Evolutionary conservation across 1,284 basidiomycete species (phyloP).

Genomic region (Pholiota adiposa): DNA sequence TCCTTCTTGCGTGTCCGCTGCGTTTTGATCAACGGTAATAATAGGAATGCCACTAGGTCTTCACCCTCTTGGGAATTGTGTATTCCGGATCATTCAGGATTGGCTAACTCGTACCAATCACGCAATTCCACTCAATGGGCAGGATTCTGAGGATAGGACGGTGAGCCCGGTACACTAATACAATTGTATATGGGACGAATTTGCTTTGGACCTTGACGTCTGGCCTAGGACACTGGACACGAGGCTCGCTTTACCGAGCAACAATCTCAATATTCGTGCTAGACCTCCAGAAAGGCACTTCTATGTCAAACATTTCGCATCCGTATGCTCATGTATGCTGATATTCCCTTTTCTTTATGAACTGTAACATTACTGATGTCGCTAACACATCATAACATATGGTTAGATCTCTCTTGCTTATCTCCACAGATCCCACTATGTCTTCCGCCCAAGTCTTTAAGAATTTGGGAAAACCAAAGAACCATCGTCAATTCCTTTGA

Average conservation of each 20-base stretch:
- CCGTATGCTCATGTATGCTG: conserved; percentile 40
- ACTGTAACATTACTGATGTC: too few species aligned
- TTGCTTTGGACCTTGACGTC: conserved; percentile 44
- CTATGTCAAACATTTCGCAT: too few species aligned
- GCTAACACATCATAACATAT: background rate
- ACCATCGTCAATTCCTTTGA: conserved; percentile 30
- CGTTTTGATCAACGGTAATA: background rate
- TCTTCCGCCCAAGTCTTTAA: conserved; percentile 36
- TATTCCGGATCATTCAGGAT: conserved; percentile 51
- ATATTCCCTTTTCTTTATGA: background rate
- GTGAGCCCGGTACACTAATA: conserved; percentile 17
- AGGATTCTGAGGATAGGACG: conserved; percentile 39
- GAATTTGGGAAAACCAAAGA: conserved; percentile 43
- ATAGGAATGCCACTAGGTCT: conserved; percentile 52
- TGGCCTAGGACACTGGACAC: conserved; percentile 46
- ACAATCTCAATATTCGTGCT: conserved; percentile 52
- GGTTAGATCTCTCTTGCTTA: conserved; percentile 48
- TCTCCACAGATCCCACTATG: conserved; percentile 46
- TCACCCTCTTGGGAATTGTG: conserved; percentile 48
- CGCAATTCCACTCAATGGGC: conserved; percentile 47
- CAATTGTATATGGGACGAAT: background rate
- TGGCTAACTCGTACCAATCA: conserved; percentile 48
- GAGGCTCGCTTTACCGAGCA: conserved; percentile 47
- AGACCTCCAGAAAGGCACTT: too few species aligned
- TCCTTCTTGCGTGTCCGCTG: background rate